Evolutionary conservation across 2,329 filamentous ascomycete genomes (phyloP).

Genomic region (Paramyrothecium sp.): DNA sequence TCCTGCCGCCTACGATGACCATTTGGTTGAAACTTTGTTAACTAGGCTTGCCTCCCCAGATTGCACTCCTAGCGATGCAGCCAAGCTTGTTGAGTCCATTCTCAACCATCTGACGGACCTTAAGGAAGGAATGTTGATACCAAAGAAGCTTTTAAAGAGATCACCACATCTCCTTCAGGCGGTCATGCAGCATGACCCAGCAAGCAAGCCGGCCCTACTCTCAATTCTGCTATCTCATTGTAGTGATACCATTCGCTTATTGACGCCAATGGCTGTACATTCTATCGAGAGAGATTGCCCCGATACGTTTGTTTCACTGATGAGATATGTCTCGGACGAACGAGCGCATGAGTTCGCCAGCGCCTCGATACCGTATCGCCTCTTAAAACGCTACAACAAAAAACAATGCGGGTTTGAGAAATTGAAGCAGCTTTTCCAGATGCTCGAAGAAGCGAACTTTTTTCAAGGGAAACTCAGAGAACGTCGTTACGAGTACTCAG

Average conservation of each 20-base stretch:
- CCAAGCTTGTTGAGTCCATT: neutral
- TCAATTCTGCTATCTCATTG: too few relatives aligned
- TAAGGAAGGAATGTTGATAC: too few relatives aligned
- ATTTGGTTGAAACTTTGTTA: neutral
- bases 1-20: neutral
- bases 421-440: neutral
- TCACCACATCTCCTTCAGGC: too few relatives aligned
- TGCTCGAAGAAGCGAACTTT: neutral
- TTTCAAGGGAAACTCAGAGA: constrained; percentile 3
- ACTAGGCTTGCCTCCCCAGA: neutral
- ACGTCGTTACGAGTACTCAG: neutral
- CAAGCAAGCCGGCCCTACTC: too few relatives aligned
- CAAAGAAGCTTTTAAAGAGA: too few relatives aligned
- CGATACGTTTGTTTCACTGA: too few relatives aligned
- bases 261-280: too few relatives aligned
- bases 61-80: neutral
- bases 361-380: neutral
- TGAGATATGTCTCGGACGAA: too few relatives aligned
- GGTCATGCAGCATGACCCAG: too few relatives aligned
- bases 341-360: neutral
- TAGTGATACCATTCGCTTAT: too few relatives aligned
- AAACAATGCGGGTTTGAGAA: neutral
- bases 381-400: neutral
- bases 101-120: too few relatives aligned
- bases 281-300: too few relatives aligned